Percentiles rank a stretch among this genome's conserved stretches.
These are phyloP conservation scores for Nemania serpens DNA, from an alignment of 2,329 filamentous ascomycete genomes.

Conservation along the genomic window DNA sequence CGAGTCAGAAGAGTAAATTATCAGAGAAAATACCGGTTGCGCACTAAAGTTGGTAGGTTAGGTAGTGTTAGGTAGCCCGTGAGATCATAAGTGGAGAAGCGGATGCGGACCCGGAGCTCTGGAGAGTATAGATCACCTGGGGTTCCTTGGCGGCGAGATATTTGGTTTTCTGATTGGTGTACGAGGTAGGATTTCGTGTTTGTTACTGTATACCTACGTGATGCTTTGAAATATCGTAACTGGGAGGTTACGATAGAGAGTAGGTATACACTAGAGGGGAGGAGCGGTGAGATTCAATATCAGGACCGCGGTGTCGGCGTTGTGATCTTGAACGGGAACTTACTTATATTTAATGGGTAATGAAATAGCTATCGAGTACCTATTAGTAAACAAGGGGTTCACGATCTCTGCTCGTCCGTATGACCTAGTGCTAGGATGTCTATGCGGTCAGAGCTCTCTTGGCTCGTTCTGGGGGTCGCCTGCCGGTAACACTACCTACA, in stretches of 20 bases:
- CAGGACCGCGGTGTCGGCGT: neutral
- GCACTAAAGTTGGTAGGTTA: neutral
- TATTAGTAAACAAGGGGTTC: slow-evolving; percentile 22
- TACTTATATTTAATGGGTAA: neutral
- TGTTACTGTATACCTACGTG: too few species aligned
- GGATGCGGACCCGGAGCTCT: slow-evolving; percentile 20
- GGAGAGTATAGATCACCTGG: slow-evolving; percentile 27
- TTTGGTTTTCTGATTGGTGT: slow-evolving; percentile 10
- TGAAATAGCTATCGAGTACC: too few species aligned
- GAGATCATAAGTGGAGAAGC: slow-evolving; percentile 24
- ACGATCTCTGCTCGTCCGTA: slow-evolving; percentile 30
- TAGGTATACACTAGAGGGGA: neutral
- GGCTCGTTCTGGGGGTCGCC: slow-evolving; percentile 14
- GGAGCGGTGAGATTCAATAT: neutral
- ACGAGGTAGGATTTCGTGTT: too few species aligned
- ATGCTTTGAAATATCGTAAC: too few species aligned
- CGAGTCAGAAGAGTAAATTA: neutral
- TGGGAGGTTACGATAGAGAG: too few species aligned
- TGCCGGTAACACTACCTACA: slow-evolving; percentile 14
- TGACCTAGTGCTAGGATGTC: slow-evolving; percentile 27
- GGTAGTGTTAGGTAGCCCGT: neutral
- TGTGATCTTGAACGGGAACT: neutral
- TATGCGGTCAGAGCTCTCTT: slow-evolving; percentile 26
- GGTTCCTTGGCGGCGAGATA: slow-evolving; percentile 16
- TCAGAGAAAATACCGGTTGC: slow-evolving; percentile 1